Conservation (phyloP, 441 rosid genomes). For the Arabidopsis lyrata region DNA sequence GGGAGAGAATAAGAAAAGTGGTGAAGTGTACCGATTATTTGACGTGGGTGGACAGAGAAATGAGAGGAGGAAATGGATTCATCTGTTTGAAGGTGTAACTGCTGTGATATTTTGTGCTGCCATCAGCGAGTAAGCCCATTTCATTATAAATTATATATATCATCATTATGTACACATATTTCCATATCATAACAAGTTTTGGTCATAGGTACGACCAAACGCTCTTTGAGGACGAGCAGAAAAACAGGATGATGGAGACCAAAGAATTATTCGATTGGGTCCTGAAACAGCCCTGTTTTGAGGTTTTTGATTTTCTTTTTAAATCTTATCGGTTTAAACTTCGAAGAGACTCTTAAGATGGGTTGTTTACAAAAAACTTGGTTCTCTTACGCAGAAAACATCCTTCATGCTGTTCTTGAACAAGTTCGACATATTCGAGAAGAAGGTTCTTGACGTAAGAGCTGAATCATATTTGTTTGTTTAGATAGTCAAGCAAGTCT, state of each 20-base stretch:
- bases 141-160: background rate
- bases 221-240: constrained; percentile 88
- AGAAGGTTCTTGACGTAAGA: constrained; percentile 87
- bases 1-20: constrained; percentile 95
- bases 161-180: no score
- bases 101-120: constrained; percentile 98
- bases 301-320: constrained; percentile 54
- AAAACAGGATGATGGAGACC: constrained; percentile 93
- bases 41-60: constrained; percentile 99
- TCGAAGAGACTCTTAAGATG: background rate
- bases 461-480: background rate
- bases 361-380: constrained; percentile 1
- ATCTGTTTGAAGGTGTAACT: constrained; percentile 97
- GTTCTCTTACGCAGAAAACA: constrained; percentile 74
- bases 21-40: constrained; percentile 95
- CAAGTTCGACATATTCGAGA: constrained; percentile 96
- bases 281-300: constrained; percentile 96
- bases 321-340: constrained; percentile 7
- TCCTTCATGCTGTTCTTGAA: constrained; percentile 96
- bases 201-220: constrained; percentile 89
- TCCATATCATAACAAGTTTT: constrained; percentile 1
- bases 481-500: constrained; percentile 9
- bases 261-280: constrained; percentile 97
- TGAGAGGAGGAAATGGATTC: constrained; percentile 99
- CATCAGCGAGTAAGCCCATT: constrained; percentile 94